These are phyloP conservation scores for Thuja plicata DNA, from an alignment of 83 land plant genomes.

Conservation along the genomic window DNA sequence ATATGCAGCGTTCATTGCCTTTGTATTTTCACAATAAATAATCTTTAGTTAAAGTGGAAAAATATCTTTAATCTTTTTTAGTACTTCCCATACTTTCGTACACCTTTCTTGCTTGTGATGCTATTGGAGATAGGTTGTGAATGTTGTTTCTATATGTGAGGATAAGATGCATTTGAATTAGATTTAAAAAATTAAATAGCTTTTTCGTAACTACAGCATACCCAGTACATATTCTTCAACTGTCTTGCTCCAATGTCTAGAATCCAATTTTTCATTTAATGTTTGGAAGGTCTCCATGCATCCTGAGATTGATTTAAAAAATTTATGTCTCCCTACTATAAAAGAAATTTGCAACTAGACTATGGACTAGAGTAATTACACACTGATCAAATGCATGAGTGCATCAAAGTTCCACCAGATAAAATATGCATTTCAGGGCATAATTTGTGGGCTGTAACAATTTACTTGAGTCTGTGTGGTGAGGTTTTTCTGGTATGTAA, in stretches of 20 bases:
- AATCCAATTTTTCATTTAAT: not conserved
- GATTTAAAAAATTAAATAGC: not conserved
- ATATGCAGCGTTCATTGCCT: not conserved
- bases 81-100: not conserved
- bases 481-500: not conserved
- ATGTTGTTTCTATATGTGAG: not conserved
- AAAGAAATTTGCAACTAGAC: not conserved
- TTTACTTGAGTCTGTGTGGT: not conserved
- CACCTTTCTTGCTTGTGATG: not conserved
- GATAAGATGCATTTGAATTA: not conserved
- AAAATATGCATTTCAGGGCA: not conserved
- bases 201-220: not conserved
- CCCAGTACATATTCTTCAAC: not conserved
- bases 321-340: not conserved
- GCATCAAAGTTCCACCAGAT: not conserved
- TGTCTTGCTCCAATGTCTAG: not conserved
- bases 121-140: not conserved
- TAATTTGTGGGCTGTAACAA: not conserved
- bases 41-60: not conserved
- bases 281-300: not conserved
- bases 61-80: too few species aligned
- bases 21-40: not conserved
- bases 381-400: not conserved
- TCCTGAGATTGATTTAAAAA: not conserved
- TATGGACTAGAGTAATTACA: not conserved